Percentiles rank a stretch among this genome's conserved stretches.
Evolutionary conservation across 176 grass and related monocot genomes (phyloP).

Genomic region (Olyra latifolia): DNA sequence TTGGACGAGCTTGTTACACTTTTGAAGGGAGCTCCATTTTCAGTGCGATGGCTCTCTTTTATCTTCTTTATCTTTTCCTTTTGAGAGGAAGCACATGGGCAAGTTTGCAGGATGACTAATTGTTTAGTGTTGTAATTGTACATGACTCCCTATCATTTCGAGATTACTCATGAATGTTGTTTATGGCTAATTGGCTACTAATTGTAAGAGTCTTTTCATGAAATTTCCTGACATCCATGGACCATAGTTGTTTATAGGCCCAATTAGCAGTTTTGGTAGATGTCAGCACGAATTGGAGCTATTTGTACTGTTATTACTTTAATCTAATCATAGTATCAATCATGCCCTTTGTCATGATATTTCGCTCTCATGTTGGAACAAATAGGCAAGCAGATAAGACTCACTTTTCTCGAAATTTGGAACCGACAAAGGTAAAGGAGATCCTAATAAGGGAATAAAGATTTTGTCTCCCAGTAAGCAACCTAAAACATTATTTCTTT

Average conservation of each 20-base stretch:
- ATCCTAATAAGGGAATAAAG: constrained; percentile 11
- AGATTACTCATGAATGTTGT: neutral
- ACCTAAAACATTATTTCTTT: neutral
- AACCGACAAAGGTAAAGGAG: too few relatives aligned
- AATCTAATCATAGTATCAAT: constrained; percentile 1
- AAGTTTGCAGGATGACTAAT: neutral
- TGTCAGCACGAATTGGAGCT: neutral
- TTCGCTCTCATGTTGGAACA: neutral
- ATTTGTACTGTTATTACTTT: neutral
- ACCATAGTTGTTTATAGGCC: neutral
- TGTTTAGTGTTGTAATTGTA: neutral
- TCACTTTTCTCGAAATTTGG: too few relatives aligned
- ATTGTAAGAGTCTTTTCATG: neutral
- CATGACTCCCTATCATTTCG: neutral
- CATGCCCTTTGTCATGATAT: neutral
- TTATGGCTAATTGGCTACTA: neutral
- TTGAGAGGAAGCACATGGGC: neutral
- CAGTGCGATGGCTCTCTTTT: neutral
- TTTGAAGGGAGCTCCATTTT: neutral
- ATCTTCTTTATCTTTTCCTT: neutral
- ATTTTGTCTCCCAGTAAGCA: neutral
- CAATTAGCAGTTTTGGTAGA: neutral
- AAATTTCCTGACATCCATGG: neutral
- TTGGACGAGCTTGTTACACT: constrained; percentile 1
- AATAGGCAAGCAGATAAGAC: neutral